Conservation (phyloP, 495 filamentous ascomycete genomes). For the Aspergillus bertholletiae region DNA sequence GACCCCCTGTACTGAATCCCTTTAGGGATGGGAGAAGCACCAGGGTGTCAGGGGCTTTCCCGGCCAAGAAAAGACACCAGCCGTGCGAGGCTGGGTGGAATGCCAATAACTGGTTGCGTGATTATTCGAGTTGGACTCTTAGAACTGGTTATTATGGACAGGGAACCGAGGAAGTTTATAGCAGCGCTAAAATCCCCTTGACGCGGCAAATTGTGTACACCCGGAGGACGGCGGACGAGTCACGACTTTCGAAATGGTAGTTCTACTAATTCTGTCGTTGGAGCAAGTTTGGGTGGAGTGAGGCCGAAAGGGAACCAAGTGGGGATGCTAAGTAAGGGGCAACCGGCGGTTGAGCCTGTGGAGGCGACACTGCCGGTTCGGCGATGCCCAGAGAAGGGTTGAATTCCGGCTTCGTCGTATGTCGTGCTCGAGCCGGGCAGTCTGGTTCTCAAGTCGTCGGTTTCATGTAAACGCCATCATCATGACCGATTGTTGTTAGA, state of each 20-base stretch:
- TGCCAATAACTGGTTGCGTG: background rate
- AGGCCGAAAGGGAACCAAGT: background rate
- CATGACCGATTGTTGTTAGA: too few species aligned
- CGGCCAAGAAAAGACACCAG: too few species aligned
- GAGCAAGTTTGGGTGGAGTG: background rate
- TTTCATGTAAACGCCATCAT: background rate
- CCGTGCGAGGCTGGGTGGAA: background rate
- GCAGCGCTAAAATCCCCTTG: background rate
- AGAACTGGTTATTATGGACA: background rate
- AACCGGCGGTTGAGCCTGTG: background rate
- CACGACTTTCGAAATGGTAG: background rate
- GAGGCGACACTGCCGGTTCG: background rate
- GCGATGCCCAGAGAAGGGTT: background rate
- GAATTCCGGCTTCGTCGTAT: background rate
- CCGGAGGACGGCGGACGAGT: background rate
- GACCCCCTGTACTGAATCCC: background rate
- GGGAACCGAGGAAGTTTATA: background rate
- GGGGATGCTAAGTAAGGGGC: background rate
- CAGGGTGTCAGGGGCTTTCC: background rate
- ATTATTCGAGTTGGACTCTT: background rate
- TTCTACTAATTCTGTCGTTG: background rate
- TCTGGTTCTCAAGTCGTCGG: background rate
- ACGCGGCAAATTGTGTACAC: background rate
- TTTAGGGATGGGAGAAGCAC: background rate
- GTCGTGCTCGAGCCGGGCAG: background rate